These are phyloP conservation scores for Ceratobasidium sp. DNA, from an alignment of 1,284 basidiomycete genomes.

Conservation along the genomic window DNA sequence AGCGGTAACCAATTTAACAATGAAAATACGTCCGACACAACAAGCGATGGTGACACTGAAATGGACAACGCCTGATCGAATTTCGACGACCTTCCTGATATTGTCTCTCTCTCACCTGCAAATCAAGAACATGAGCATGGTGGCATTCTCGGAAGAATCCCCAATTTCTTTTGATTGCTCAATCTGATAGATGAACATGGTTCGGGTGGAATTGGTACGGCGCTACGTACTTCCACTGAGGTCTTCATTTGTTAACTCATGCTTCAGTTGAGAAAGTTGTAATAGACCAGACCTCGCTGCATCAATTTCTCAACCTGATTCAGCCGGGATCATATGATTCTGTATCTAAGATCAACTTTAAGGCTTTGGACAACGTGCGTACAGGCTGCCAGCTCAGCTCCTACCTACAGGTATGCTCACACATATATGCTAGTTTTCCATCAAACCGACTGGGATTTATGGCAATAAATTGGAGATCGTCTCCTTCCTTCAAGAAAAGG, in stretches of 20 bases:
- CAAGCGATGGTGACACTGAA: conserved; percentile 29
- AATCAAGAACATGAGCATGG: conserved; percentile 61
- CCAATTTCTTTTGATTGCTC: conserved; percentile 39
- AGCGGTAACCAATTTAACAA: no score
- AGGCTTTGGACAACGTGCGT: conserved; percentile 21
- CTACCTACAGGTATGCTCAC: background rate
- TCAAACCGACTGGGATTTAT: conserved; percentile 63
- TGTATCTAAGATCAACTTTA: conserved; percentile 37
- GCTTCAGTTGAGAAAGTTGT: conserved; percentile 35
- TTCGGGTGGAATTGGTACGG: conserved; percentile 39
- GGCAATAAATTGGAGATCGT: conserved; percentile 60
- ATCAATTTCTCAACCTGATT: conserved; percentile 26
- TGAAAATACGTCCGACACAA: background rate
- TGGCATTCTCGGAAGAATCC: conserved; percentile 15
- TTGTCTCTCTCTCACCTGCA: conserved; percentile 49
- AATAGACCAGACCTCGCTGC: conserved; percentile 34
- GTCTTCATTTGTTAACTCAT: background rate
- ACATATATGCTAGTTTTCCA: conserved; percentile 42
- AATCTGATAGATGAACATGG: conserved; percentile 41
- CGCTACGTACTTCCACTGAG: background rate
- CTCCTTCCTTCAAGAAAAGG: conserved; percentile 52
- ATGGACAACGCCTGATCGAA: conserved; percentile 27
- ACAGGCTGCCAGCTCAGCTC: background rate
- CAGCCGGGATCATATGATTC: conserved; percentile 35
- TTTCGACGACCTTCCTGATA: conserved; percentile 5